phyloP scores from a whole-genome alignment of 768 basidiomycete genomes.

The Boletus vermiculosoides region DNA sequence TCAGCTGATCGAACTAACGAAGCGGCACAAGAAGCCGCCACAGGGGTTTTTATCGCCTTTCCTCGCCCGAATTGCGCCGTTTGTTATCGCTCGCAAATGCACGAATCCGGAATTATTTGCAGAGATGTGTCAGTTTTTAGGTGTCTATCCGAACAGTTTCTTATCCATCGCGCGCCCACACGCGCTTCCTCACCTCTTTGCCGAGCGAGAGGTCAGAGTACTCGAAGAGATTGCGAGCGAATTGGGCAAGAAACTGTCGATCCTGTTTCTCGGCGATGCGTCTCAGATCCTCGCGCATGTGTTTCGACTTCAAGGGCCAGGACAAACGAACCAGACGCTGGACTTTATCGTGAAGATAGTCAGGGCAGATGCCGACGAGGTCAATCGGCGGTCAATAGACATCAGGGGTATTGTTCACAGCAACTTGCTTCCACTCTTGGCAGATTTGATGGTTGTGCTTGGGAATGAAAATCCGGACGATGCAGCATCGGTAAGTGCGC shows the following conservation, averaged over 20 bases:
- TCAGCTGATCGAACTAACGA: constrained; percentile 60
- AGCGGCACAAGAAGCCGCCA: constrained; percentile 55
- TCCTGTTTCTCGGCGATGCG: constrained; percentile 55
- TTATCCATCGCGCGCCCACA: constrained; percentile 59
- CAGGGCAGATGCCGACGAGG: constrained; percentile 40
- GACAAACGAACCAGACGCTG: constrained; percentile 57
- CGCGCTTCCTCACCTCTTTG: constrained; percentile 71
- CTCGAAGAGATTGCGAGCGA: constrained; percentile 62
- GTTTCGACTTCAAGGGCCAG: constrained; percentile 55
- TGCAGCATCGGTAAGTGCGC: constrained; percentile 43
- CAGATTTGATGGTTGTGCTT: constrained; percentile 72
- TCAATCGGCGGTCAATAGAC: constrained; percentile 35
- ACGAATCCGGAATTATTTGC: constrained; percentile 56
- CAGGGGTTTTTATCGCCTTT: constrained; percentile 72
- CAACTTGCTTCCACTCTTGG: constrained; percentile 66
- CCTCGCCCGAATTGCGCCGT: constrained; percentile 63
- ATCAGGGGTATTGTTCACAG: constrained; percentile 59
- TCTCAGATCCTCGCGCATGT: constrained; percentile 64
- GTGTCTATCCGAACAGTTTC: constrained; percentile 55
- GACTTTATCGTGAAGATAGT: constrained; percentile 63
- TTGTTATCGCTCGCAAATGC: constrained; percentile 57
- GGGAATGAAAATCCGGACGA: constrained; percentile 61
- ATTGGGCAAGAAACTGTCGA: constrained; percentile 42
- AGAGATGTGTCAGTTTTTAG: constrained; percentile 71
- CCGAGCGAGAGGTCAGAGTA: constrained; percentile 52